Conservation (phyloP, 257 asterid species). For the Solanum sejunctum region DNA sequence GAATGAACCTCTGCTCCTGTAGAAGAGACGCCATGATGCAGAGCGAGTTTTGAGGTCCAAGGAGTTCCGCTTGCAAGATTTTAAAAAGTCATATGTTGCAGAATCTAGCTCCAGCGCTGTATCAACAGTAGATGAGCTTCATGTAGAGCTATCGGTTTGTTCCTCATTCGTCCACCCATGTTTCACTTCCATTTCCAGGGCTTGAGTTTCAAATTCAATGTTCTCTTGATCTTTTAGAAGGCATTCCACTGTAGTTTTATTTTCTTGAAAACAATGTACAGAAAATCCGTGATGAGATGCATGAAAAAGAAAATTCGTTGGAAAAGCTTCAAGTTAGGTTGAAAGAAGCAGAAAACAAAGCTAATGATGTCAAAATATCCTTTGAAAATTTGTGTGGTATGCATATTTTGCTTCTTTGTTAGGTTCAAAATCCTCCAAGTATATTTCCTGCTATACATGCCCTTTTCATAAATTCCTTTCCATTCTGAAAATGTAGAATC, state of each 20-base stretch:
- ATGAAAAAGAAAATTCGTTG: conserved; percentile 31
- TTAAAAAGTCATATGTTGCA: conserved; percentile 34
- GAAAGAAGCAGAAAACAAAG: conserved; percentile 44
- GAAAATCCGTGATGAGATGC: conserved; percentile 47
- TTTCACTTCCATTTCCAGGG: neutral
- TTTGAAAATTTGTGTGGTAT: conserved; percentile 57
- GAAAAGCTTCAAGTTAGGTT: conserved; percentile 39
- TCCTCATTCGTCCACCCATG: conserved; percentile 2
- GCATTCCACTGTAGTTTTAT: neutral
- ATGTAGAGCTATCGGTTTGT: conserved; percentile 58
- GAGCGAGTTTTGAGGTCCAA: conserved; percentile 43
- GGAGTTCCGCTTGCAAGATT: conserved; percentile 46
- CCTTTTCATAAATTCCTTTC: neutral
- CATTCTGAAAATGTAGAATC: conserved; percentile 36
- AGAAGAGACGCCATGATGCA: conserved; percentile 39
- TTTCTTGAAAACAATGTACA: conserved; percentile 20
- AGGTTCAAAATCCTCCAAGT: neutral
- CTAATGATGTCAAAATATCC: conserved; percentile 30
- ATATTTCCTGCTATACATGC: neutral
- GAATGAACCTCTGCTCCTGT: conserved; percentile 7
- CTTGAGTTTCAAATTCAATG: neutral
- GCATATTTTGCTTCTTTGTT: conserved; percentile 9
- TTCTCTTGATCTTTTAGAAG: neutral
- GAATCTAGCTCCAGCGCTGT: conserved; percentile 41
- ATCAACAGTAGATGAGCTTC: conserved; percentile 60